These are phyloP conservation scores for Aspergillus campestris DNA, from an alignment of 495 filamentous ascomycete species.

Conservation along the genomic window DNA sequence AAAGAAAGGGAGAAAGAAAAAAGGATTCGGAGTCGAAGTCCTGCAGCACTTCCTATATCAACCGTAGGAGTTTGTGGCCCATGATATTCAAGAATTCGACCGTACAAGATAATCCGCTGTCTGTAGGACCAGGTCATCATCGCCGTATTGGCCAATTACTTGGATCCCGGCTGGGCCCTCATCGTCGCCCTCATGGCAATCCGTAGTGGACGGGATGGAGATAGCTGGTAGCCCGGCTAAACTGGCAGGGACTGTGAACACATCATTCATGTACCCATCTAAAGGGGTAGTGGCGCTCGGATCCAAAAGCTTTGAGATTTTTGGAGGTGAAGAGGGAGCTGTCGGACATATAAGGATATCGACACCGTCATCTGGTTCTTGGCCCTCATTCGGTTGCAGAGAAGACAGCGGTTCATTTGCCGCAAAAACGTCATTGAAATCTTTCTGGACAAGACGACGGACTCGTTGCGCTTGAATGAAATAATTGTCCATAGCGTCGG, in stretches of 20 bases:
- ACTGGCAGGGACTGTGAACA: constrained; percentile 91
- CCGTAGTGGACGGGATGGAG: constrained; percentile 60
- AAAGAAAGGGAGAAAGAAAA: neutral
- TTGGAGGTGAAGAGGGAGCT: constrained; percentile 68
- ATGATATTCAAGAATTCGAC: neutral
- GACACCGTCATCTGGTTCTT: constrained; percentile 44
- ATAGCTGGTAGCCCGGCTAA: constrained; percentile 86
- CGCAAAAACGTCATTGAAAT: constrained; percentile 75
- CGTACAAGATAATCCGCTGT: constrained; percentile 32
- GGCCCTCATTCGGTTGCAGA: constrained; percentile 27
- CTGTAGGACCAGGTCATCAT: constrained; percentile 54
- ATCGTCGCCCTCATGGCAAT: constrained; percentile 18
- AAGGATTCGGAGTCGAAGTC: neutral
- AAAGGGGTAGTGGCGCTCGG: constrained; percentile 24
- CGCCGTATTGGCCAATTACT: constrained; percentile 83
- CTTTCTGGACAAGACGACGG: constrained; percentile 70
- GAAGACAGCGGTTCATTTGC: constrained; percentile 53
- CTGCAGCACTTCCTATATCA: no score
- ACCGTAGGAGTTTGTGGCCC: no score
- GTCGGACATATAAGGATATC: constrained; percentile 88
- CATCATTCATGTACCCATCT: constrained; percentile 79
- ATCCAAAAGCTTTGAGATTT: constrained; percentile 42
- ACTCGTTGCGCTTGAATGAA: constrained; percentile 90
- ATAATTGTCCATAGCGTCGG: constrained; percentile 89
- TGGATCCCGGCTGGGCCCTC: constrained; percentile 63